These are phyloP conservation scores for Phallus indusiatus DNA, from an alignment of 768 basidiomycete species.

Conservation along the genomic window DNA sequence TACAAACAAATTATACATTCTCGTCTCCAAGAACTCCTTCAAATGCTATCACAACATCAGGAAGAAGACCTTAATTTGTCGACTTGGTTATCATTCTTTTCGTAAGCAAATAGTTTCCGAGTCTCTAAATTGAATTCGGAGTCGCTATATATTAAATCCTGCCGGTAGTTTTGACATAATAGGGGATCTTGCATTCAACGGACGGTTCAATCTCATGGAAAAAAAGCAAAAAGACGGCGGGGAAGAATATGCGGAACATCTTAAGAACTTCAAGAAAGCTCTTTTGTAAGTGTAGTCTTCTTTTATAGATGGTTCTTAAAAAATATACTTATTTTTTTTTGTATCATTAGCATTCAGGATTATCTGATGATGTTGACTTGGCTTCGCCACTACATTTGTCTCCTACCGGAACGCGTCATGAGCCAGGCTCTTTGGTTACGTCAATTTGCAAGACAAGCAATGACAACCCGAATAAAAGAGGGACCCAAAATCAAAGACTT, in stretches of 20 bases:
- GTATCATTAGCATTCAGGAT: slow-evolving; percentile 1
- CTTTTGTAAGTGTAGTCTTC: not conserved
- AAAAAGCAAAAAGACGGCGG: not conserved
- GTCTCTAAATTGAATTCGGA: not conserved
- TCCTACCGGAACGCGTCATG: slow-evolving; percentile 13
- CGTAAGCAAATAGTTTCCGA: not conserved
- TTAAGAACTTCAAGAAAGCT: not conserved
- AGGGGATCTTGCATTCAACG: slow-evolving; percentile 27
- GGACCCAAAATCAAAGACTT: slow-evolving; percentile 14
- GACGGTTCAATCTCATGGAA: not conserved
- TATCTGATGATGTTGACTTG: slow-evolving; percentile 25
- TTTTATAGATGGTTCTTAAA: not conserved
- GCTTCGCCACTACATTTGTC: slow-evolving; percentile 31
- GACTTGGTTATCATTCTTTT: not conserved
- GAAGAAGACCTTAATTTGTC: not conserved
- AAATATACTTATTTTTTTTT: slow-evolving; percentile 25
- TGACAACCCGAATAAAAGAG: not conserved
- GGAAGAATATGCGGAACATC: not conserved
- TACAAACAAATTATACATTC: slow-evolving; percentile 32
- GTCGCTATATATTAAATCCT: not conserved
- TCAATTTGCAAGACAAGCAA: slow-evolving; percentile 21
- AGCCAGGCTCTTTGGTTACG: slow-evolving; percentile 17
- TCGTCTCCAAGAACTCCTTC: slow-evolving; percentile 32
- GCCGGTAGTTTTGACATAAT: slow-evolving; percentile 27
- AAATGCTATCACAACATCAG: slow-evolving; percentile 15